Conservation (phyloP, 257 asterid species). For the Nyctanthes arbortristis region DNA sequence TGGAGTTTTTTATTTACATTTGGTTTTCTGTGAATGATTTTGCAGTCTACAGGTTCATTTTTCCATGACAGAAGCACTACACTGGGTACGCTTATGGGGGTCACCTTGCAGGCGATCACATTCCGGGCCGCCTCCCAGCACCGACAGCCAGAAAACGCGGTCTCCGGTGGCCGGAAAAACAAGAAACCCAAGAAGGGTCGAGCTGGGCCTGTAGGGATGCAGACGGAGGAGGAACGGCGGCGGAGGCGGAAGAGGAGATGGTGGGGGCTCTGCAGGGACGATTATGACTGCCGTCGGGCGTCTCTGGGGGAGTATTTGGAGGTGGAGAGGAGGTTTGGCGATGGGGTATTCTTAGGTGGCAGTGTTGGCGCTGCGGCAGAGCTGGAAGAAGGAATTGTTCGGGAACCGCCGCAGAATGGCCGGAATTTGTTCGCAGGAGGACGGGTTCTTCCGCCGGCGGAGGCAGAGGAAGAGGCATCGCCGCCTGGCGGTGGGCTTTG, state of each 20-base stretch:
- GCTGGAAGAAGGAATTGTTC: slow-evolving; percentile 69
- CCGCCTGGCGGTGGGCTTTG: slow-evolving; percentile 51
- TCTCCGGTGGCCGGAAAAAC: slow-evolving; percentile 39
- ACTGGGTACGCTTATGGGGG: slow-evolving; percentile 89
- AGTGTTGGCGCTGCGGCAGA: slow-evolving; percentile 56
- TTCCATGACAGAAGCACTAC: slow-evolving; percentile 93
- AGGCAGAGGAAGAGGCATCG: slow-evolving; percentile 46
- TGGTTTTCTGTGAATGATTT: background rate
- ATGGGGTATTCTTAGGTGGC: slow-evolving; percentile 31
- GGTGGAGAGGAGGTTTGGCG: slow-evolving; percentile 85
- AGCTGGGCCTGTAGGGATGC: slow-evolving; percentile 5
- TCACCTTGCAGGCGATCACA: slow-evolving; percentile 68
- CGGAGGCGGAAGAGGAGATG: slow-evolving; percentile 68
- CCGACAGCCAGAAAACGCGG: slow-evolving; percentile 44
- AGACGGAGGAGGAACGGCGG: slow-evolving; percentile 38
- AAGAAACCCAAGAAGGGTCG: slow-evolving; percentile 49
- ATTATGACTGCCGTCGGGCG: slow-evolving; percentile 57
- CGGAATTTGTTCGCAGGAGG: slow-evolving; percentile 79
- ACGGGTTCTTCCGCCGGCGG: slow-evolving; percentile 76
- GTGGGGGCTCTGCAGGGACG: slow-evolving; percentile 89
- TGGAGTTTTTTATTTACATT: background rate
- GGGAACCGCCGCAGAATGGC: slow-evolving; percentile 52
- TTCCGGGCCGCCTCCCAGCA: slow-evolving; percentile 69
- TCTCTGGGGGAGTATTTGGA: slow-evolving; percentile 84
- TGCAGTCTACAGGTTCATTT: slow-evolving; percentile 95